phyloP scores from a whole-genome alignment of 2,329 filamentous ascomycete species.

The Gaeumannomyces tritici region DNA sequence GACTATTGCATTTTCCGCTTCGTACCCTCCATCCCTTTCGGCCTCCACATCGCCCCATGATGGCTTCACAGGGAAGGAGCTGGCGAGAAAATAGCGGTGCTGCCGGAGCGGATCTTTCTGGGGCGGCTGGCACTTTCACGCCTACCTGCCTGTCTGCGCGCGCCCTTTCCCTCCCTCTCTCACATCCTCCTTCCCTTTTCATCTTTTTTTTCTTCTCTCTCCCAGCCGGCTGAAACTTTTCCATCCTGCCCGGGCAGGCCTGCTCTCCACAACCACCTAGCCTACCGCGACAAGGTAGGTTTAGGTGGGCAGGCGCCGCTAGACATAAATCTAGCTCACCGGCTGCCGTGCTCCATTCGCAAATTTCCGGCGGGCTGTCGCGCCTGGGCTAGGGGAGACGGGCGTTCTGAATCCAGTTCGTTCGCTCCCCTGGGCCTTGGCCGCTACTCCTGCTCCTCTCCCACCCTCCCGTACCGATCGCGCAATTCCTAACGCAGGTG shows the following conservation, averaged over 20 bases:
- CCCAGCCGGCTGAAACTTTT: no score
- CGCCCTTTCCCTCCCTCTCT: neutral
- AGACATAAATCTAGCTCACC: neutral
- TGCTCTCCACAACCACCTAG: neutral
- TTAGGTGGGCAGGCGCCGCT: no score
- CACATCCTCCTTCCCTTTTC: no score
- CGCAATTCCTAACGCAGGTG: neutral
- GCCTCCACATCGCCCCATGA: neutral
- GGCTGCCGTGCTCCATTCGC: neutral
- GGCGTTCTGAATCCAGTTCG: neutral
- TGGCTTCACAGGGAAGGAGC: neutral
- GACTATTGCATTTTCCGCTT: neutral
- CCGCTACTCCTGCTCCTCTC: neutral
- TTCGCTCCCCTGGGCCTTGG: neutral
- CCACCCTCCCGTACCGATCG: neutral
- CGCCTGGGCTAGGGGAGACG: neutral
- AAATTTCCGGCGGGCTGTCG: neutral
- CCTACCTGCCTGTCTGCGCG: neutral
- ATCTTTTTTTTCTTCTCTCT: no score
- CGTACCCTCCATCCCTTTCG: neutral
- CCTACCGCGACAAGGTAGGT: neutral
- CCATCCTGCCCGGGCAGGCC: no score
- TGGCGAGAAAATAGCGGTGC: neutral
- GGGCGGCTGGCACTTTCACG: neutral
- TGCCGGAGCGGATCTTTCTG: neutral